Base-by-base conservation (phyloP, 2,329 filamentous ascomycete species). In the Alternaria gansuensis region DNA sequence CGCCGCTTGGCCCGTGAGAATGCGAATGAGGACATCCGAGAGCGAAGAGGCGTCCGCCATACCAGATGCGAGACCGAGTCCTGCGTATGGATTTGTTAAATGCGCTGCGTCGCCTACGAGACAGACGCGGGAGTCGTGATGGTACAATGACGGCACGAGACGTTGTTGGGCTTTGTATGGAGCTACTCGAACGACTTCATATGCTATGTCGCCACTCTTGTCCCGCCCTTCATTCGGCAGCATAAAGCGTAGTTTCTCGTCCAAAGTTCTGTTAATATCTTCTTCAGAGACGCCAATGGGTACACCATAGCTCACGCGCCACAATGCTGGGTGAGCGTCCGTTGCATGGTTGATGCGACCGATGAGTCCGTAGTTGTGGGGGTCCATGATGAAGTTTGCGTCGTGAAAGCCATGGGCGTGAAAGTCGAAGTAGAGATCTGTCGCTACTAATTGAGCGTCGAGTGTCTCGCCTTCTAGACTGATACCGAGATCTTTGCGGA, bases 91-190 rank as follows among this genome's bases (percentile, higher is more conserved):
- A 46, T 78, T 77, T 11, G 76, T 77, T 17, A 78, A 62, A 54
- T 80, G 78, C 9, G 78, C 78, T 6, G 78, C 77, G 62, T 80
- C 78, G 3, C 77, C 78, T n/a, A 74, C 67, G 2, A 80, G 54
- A 3, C 77, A 63, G 3, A 78, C 73, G 3, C 74, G 57, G 9
- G 65, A 29, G 2, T 45, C 26, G 17, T 33, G 14, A 28, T 57
- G 43, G 39, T 60, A 72, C 28, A 80, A 69, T 5, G 63, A 68
- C 1, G 68, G 54, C 2, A 72, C 77, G 37, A 74, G 77, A 0
- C 76, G 65, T 61, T 80, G 78, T 59, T 80, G 78, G 24, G 78
- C 77, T 52, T 77, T 77, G 54, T 80, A 81, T 7, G 78, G 73
- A 17, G 78, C 78, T 11, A 78, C 64, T 17, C 74, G 62, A 29